These are phyloP conservation scores for Rhizomucor miehei DNA, from an alignment of 371 early-diverging fungal genomes.

Conservation along the genomic window DNA sequence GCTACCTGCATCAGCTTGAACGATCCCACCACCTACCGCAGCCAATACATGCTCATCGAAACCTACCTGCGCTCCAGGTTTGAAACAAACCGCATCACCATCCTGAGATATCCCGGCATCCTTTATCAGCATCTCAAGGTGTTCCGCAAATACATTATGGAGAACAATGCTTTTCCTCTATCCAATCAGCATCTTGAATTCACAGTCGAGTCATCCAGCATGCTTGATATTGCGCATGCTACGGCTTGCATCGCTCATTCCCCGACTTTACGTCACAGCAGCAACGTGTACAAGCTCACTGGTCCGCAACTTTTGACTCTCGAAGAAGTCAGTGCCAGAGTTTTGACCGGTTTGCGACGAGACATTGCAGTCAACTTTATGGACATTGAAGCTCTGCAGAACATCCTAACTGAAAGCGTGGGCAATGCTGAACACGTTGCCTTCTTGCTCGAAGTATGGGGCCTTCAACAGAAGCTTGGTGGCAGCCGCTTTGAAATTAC, in stretches of 20 bases:
- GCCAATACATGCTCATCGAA: slow-evolving; percentile 45
- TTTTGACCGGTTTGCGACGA: slow-evolving; percentile 33
- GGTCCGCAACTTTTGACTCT: slow-evolving; percentile 41
- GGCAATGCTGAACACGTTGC: slow-evolving; percentile 47
- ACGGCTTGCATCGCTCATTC: slow-evolving; percentile 42
- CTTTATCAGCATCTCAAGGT: slow-evolving; percentile 45
- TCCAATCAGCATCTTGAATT: slow-evolving; percentile 35
- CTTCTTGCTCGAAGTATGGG: slow-evolving; percentile 51
- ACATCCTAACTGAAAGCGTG: slow-evolving; percentile 33
- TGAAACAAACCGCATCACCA: slow-evolving; percentile 31
- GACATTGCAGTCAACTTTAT: slow-evolving; percentile 29
- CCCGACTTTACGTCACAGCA: slow-evolving; percentile 35
- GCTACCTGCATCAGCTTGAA: slow-evolving; percentile 7
- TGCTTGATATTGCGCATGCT: slow-evolving; percentile 46
- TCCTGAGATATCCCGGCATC: slow-evolving; percentile 49
- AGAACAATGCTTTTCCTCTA: slow-evolving; percentile 46
- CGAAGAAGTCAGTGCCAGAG: slow-evolving; percentile 41
- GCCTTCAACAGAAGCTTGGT: slow-evolving; percentile 29
- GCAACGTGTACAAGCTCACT: slow-evolving; percentile 41
- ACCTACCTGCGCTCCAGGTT: slow-evolving; percentile 35
- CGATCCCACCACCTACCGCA: slow-evolving; percentile 27
- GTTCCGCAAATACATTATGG: slow-evolving; percentile 44
- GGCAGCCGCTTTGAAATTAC: slow-evolving; percentile 47
- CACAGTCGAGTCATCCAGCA: slow-evolving; percentile 44
- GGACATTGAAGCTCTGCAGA: slow-evolving; percentile 24